Percentiles rank a stretch among this genome's conserved stretches.
These are phyloP conservation scores for Mycena alexandri DNA, from an alignment of 768 basidiomycete species.

Conservation along the genomic window DNA sequence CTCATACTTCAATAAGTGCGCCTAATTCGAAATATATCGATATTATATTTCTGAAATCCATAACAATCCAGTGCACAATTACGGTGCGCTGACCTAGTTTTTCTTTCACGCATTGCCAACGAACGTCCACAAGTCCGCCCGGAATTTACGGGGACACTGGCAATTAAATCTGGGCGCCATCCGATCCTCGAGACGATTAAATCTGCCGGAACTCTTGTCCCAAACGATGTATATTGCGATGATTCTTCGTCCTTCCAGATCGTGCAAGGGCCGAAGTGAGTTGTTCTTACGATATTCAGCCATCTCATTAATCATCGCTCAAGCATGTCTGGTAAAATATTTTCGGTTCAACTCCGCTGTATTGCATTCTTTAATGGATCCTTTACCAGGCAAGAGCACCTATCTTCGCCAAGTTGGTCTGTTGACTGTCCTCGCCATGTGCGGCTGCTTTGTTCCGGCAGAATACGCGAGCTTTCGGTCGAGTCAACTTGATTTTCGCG, in stretches of 20 bases:
- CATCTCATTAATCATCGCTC: not conserved
- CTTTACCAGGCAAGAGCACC: constrained; percentile 84
- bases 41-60: not conserved
- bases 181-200: constrained; percentile 86
- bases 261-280: constrained; percentile 91
- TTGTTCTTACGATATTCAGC: constrained; percentile 11
- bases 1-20: constrained; percentile 85
- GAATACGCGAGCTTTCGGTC: constrained; percentile 92
- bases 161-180: constrained; percentile 90
- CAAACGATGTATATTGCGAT: constrained; percentile 93
- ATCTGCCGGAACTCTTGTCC: constrained; percentile 75
- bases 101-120: not conserved
- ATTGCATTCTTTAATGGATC: constrained; percentile 7
- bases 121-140: constrained; percentile 75
- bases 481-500: not conserved
- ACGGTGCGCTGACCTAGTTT: constrained; percentile 47
- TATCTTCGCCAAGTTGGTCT: constrained; percentile 91
- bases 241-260: constrained; percentile 90
- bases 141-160: constrained; percentile 90
- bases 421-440: constrained; percentile 87
- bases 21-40: constrained; percentile 11
- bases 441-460: constrained; percentile 92
- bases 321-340: constrained; percentile 71
- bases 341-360: not conserved
- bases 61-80: constrained; percentile 57